phyloP scores from a whole-genome alignment of 768 basidiomycete genomes.

The Stropharia rugosoannulata region DNA sequence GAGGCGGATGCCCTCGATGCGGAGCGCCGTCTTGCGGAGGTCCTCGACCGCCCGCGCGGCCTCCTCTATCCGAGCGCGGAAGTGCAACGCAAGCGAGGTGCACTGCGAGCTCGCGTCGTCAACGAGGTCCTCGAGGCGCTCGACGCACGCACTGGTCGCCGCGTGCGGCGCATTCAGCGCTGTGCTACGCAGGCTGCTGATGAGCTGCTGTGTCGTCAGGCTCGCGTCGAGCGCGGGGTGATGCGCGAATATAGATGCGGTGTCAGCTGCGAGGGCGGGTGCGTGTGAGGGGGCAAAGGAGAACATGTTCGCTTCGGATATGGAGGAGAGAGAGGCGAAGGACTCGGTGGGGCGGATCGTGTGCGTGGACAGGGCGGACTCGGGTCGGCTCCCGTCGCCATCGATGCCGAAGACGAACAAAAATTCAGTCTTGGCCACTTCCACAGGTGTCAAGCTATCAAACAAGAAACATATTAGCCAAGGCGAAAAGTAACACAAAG shows the following conservation, averaged over 20 bases:
- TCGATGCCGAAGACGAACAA: constrained; percentile 62
- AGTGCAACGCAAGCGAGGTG: constrained; percentile 45
- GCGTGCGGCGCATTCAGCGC: constrained; percentile 40
- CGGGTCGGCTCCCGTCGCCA: constrained; percentile 44
- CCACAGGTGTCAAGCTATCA: constrained; percentile 59
- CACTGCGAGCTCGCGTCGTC: constrained; percentile 47
- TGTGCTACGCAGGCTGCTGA: constrained; percentile 54
- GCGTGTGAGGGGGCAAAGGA: constrained; percentile 12
- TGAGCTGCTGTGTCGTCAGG: constrained; percentile 42
- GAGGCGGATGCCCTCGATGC: constrained; percentile 43
- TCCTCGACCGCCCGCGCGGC: constrained; percentile 46
- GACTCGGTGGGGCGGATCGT: constrained; percentile 53
- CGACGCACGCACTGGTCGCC: constrained; percentile 35
- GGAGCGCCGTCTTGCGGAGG: constrained; percentile 42
- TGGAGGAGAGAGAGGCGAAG: constrained; percentile 48
- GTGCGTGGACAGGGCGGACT: constrained; percentile 52
- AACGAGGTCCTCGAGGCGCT: constrained; percentile 44
- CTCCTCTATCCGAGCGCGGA: constrained; percentile 54
- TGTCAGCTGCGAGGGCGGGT: constrained; percentile 13
- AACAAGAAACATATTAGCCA: constrained; percentile 1
- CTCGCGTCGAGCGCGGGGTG: constrained; percentile 41
- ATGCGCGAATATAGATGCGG: constrained; percentile 32
- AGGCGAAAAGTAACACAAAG: constrained; percentile 6
- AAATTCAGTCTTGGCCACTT: constrained; percentile 69
- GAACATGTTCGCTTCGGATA: constrained; percentile 33